A percentile compares a stretch with the other conserved stretches of the same genome.
Evolutionary conservation across 2,329 filamentous ascomycete species (phyloP).

Genomic region (Volutella citrinella): DNA sequence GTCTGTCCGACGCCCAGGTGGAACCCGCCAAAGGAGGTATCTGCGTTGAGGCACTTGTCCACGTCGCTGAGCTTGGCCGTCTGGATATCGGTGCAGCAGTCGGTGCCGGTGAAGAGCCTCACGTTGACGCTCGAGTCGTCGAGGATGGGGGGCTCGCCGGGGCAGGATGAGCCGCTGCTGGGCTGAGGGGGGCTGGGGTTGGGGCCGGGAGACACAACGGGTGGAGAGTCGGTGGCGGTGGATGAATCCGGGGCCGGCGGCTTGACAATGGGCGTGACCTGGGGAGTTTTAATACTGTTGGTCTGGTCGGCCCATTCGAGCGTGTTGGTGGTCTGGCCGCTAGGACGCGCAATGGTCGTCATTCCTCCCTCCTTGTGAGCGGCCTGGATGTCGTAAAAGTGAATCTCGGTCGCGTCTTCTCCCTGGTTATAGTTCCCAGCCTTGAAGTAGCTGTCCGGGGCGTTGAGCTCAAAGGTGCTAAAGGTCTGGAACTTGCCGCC

Average conservation of each 20-base stretch:
- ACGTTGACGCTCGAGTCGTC: background rate
- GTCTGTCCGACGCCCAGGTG: background rate
- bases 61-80: slow-evolving; percentile 1
- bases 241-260: no score
- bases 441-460: slow-evolving; percentile 36
- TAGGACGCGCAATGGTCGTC: no score
- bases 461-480: slow-evolving; percentile 25
- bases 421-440: slow-evolving; percentile 37
- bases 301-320: no score
- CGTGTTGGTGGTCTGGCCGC: no score
- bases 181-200: no score
- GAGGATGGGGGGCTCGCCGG: background rate
- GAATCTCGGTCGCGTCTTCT: slow-evolving; percentile 21
- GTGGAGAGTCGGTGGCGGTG: no score
- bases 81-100: slow-evolving; percentile 2
- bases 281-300: no score
- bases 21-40: slow-evolving; percentile 1
- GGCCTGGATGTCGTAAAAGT: slow-evolving; percentile 19
- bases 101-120: slow-evolving; percentile 1
- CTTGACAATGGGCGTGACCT: no score
- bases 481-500: slow-evolving; percentile 23
- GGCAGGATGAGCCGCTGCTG: background rate
- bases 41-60: slow-evolving; percentile 2
- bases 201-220: no score
- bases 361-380: slow-evolving; percentile 6